Conservation (phyloP, 306 rosid genomes). For the Cucumis cinereus region DNA sequence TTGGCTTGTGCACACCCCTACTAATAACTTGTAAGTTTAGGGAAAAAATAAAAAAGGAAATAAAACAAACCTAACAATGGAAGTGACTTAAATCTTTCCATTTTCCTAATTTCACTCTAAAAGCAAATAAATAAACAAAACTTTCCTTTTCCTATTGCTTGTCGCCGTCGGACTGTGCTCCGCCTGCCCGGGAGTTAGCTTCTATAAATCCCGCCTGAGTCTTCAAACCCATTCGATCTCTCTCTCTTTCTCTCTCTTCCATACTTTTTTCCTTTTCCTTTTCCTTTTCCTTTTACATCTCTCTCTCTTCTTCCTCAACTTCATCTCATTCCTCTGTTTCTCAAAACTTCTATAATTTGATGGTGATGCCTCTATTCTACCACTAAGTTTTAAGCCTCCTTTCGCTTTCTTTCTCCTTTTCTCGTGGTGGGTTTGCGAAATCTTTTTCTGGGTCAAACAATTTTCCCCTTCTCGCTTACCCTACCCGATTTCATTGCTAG, state of each 20-base stretch:
- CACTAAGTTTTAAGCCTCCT: not conserved
- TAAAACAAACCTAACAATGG: not conserved
- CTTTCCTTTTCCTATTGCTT: not conserved
- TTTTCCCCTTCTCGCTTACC: not conserved
- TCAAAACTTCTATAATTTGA: not conserved
- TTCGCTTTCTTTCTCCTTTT: not conserved
- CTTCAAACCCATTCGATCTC: not conserved
- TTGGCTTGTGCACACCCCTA: too few relatives aligned
- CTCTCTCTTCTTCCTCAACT: not conserved
- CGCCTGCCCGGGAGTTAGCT: not conserved
- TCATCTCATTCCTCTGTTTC: not conserved
- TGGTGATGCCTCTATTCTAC: not conserved
- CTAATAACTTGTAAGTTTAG: too few relatives aligned
- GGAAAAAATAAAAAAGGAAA: not conserved
- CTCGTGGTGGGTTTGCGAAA: not conserved
- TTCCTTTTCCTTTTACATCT: too few relatives aligned
- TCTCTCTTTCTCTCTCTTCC: not conserved
- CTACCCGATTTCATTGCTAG: not conserved
- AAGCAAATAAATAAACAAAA: not conserved
- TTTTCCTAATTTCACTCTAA: not conserved
- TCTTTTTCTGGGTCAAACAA: not conserved
- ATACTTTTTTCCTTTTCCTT: not conserved
- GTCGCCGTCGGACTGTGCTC: not conserved
- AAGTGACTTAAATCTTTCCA: not conserved
- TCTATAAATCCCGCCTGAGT: not conserved